These are phyloP conservation scores for Hyaloperonospora arabidopsidis DNA, from an alignment of 352 stramenopile genomes.

Conservation along the genomic window DNA sequence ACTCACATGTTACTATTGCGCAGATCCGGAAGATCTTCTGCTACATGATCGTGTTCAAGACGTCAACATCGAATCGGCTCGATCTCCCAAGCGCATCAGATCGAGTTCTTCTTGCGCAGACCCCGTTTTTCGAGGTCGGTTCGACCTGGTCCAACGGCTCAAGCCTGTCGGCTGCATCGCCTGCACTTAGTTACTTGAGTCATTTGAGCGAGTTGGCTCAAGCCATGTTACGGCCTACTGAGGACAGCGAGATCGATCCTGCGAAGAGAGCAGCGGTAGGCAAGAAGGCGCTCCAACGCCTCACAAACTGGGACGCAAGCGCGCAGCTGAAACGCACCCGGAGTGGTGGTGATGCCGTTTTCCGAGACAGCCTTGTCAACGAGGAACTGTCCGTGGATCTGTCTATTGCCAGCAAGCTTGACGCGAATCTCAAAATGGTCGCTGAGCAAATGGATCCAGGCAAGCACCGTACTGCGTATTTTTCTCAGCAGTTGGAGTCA, in stretches of 20 bases:
- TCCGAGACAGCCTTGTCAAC: slow-evolving; percentile 65
- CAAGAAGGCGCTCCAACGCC: slow-evolving; percentile 41
- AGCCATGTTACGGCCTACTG: slow-evolving; percentile 43
- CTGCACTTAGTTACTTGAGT: slow-evolving; percentile 52
- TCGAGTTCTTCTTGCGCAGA: slow-evolving; percentile 65
- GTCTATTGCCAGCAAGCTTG: slow-evolving; percentile 73
- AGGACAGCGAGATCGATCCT: slow-evolving; percentile 28
- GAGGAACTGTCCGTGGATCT: slow-evolving; percentile 79
- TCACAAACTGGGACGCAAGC: slow-evolving; percentile 63
- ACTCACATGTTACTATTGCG: not conserved
- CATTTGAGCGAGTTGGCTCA: slow-evolving; percentile 69
- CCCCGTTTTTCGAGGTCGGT: slow-evolving; percentile 53
- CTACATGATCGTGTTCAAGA: slow-evolving; percentile 83
- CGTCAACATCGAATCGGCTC: slow-evolving; percentile 62
- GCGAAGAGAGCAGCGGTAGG: slow-evolving; percentile 41
- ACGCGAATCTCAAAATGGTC: slow-evolving; percentile 83
- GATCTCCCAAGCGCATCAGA: slow-evolving; percentile 66
- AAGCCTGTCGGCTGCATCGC: slow-evolving; percentile 23
- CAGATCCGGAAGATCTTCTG: slow-evolving; percentile 82
- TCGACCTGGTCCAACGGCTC: slow-evolving; percentile 12
- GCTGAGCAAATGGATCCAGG: slow-evolving; percentile 55
- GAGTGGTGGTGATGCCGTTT: slow-evolving; percentile 45
- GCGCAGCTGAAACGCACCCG: slow-evolving; percentile 36
- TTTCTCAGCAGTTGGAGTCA: slow-evolving; percentile 51
- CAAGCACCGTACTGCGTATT: slow-evolving; percentile 33